phyloP scores from a whole-genome alignment of 1,284 basidiomycete genomes.

The Schizophyllum commune region DNA sequence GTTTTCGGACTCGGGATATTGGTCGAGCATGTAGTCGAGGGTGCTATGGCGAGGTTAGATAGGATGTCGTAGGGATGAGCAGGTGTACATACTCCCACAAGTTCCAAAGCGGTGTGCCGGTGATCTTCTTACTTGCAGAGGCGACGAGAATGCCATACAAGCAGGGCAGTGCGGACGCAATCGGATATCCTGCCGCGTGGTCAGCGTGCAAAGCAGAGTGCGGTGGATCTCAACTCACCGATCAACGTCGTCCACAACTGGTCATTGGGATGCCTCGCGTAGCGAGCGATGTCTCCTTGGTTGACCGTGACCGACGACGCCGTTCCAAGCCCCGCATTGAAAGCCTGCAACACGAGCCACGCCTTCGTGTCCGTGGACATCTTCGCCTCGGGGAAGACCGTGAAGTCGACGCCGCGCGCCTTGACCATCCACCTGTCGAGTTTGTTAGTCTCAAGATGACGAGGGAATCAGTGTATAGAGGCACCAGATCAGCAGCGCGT shows the following conservation, averaged over 20 bases:
- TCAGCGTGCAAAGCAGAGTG: background rate
- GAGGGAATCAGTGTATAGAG: conserved; percentile 1
- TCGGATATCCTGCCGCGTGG: conserved; percentile 16
- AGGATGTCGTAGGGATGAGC: background rate
- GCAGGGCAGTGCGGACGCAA: conserved; percentile 17
- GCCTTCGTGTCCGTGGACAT: conserved; percentile 5
- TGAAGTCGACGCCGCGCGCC: conserved; percentile 8
- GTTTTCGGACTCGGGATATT: conserved; percentile 8
- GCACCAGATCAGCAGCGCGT: background rate
- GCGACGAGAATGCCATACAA: conserved; percentile 20
- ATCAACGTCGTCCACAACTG: conserved; percentile 11
- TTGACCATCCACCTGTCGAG: conserved; percentile 12
- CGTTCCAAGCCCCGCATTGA: conserved; percentile 17
- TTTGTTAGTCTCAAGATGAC: conserved; percentile 6
- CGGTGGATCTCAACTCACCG: background rate
- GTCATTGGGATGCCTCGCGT: conserved; percentile 15
- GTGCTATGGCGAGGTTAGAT: background rate
- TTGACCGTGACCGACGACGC: conserved; percentile 18
- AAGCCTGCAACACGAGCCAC: conserved; percentile 17
- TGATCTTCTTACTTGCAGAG: conserved; percentile 10
- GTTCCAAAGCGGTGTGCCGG: conserved; percentile 11
- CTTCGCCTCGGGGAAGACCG: background rate
- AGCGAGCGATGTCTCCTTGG: conserved; percentile 20
- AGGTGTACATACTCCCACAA: conserved; percentile 11
- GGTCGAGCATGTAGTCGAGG: conserved; percentile 8